Evolutionary conservation across 116 monocot species (phyloP).

Genomic region (Thalassia testudinum): DNA sequence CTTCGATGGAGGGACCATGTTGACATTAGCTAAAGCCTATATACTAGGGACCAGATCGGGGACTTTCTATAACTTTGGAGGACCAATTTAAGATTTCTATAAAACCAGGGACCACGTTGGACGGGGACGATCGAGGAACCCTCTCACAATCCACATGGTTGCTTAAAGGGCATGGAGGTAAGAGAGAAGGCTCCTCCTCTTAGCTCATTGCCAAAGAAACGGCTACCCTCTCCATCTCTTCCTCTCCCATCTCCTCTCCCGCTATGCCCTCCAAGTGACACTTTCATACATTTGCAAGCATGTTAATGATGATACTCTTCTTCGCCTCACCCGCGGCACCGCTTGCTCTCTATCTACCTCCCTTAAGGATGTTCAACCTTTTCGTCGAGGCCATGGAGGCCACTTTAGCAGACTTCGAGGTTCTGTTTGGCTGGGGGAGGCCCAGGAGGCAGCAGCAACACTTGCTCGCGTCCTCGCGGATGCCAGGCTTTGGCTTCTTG

Average conservation of each 20-base stretch:
- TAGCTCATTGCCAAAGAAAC: background rate
- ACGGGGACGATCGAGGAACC: too few species aligned
- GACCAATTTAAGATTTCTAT: too few species aligned
- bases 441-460: background rate
- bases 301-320: background rate
- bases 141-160: too few species aligned
- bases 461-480: background rate
- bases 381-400: background rate
- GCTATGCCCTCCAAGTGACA: too few species aligned
- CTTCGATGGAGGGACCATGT: too few species aligned
- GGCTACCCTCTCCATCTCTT: background rate
- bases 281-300: too few species aligned
- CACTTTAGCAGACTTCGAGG: background rate
- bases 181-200: background rate
- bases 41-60: too few species aligned
- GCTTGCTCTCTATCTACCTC: background rate
- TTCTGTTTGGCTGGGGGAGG: background rate
- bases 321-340: background rate
- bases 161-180: too few species aligned
- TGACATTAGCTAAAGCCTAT: too few species aligned
- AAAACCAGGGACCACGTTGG: too few species aligned
- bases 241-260: too few species aligned
- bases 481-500: background rate
- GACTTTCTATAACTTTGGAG: too few species aligned
- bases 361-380: background rate